Evolutionary conservation across 1,284 basidiomycete genomes (phyloP).

Genomic region (Trichosporon sp.): DNA sequence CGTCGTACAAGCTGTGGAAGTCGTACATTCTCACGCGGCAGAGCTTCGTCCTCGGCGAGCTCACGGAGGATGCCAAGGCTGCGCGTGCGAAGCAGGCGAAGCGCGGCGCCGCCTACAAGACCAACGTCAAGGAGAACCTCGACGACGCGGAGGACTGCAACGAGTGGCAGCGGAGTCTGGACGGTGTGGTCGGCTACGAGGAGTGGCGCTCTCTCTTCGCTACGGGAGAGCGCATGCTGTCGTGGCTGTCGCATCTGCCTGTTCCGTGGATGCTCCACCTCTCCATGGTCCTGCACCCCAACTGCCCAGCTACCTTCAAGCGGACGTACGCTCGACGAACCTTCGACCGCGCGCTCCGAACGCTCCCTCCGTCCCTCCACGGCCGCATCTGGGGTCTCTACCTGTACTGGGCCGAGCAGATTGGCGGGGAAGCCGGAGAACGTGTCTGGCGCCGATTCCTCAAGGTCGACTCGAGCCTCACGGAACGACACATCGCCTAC

Average conservation of each 20-base stretch:
- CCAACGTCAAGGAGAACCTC: conserved; percentile 81
- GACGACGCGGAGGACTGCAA: conserved; percentile 78
- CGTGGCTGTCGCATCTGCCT: conserved; percentile 83
- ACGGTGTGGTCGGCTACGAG: conserved; percentile 81
- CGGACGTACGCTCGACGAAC: conserved; percentile 87
- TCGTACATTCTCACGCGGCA: conserved; percentile 80
- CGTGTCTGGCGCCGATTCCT: conserved; percentile 88
- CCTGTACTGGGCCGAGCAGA: conserved; percentile 84
- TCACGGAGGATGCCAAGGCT: conserved; percentile 42
- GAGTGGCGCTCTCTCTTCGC: conserved; percentile 91
- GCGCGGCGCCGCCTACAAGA: conserved; percentile 66
- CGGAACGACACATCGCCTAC: conserved; percentile 73
- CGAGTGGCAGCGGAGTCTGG: conserved; percentile 78
- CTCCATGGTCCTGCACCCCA: conserved; percentile 81
- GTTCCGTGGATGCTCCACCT: conserved; percentile 91
- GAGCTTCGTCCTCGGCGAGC: conserved; percentile 75
- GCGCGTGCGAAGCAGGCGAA: conserved; percentile 57
- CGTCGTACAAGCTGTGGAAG: conserved; percentile 91
- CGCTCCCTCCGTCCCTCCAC: conserved; percentile 90
- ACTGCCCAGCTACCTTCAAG: conserved; percentile 76
- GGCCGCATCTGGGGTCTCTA: conserved; percentile 89
- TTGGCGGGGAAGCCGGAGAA: conserved; percentile 78
- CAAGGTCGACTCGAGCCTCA: conserved; percentile 72
- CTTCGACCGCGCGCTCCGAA: conserved; percentile 90
- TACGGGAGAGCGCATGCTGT: conserved; percentile 83